phyloP scores from a whole-genome alignment of 495 filamentous ascomycete genomes.

The Aspergillus incahuasiensis region DNA sequence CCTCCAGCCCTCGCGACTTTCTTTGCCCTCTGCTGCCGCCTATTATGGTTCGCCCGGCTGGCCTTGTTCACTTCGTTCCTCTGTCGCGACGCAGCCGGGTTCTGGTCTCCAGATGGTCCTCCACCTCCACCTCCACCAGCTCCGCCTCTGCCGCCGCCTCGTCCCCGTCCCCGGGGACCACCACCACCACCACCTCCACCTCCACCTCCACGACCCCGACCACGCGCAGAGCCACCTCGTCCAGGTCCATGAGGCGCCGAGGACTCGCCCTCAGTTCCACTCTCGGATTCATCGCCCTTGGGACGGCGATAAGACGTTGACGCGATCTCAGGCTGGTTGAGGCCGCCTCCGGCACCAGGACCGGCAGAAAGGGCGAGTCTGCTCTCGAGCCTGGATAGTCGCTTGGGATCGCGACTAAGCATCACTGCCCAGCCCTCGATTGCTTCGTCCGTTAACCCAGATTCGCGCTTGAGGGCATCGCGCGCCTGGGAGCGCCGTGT shows the following conservation, averaged over 20 bases:
- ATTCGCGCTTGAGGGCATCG: slow-evolving; percentile 63
- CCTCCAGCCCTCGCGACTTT: slow-evolving; percentile 68
- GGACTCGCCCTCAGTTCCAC: slow-evolving; percentile 22
- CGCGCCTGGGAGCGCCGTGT: slow-evolving; percentile 62
- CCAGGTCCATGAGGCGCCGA: slow-evolving; percentile 13
- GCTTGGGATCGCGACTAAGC: slow-evolving; percentile 64
- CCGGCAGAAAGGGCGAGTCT: slow-evolving; percentile 58
- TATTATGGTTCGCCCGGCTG: slow-evolving; percentile 71
- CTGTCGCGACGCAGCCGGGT: slow-evolving; percentile 56
- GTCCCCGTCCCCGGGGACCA: slow-evolving; percentile 41
- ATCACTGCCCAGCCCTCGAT: slow-evolving; percentile 94
- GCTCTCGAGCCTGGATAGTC: slow-evolving; percentile 59
- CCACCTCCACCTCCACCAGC: slow-evolving; percentile 50
- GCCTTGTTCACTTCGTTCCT: slow-evolving; percentile 77
- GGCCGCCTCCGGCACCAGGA: slow-evolving; percentile 18
- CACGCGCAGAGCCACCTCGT: slow-evolving; percentile 27
- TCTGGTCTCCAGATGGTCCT: slow-evolving; percentile 46
- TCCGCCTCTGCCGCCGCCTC: slow-evolving; percentile 44
- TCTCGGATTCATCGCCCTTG: slow-evolving; percentile 28
- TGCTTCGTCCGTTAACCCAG: slow-evolving; percentile 86
- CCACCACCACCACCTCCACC: slow-evolving; percentile 15
- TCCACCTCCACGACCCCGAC: slow-evolving; percentile 24
- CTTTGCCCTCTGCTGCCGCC: slow-evolving; percentile 67
- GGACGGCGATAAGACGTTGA: slow-evolving; percentile 54
- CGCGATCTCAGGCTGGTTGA: slow-evolving; percentile 54